Evolutionary conservation across 805 yeast species (phyloP).

Genomic region (Saccharomycopsis oosterbeekiorum): DNA sequence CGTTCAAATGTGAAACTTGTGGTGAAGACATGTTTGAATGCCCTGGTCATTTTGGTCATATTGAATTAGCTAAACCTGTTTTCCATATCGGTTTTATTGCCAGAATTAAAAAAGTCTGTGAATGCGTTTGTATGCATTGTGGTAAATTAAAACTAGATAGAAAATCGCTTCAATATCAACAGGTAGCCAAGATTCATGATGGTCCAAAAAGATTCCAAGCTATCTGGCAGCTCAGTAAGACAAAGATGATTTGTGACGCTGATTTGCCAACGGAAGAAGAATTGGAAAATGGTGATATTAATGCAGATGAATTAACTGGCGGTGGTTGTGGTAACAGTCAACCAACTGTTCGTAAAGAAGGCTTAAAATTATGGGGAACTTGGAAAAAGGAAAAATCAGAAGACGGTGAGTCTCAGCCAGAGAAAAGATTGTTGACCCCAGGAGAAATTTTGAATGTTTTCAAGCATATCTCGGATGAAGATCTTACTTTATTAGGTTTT

Average conservation of each 20-base stretch:
- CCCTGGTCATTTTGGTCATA: slow-evolving; percentile 99
- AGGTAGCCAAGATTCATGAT: slow-evolving; percentile 80
- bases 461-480: slow-evolving; percentile 81
- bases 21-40: slow-evolving; percentile 99
- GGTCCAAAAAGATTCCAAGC: slow-evolving; percentile 95
- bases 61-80: slow-evolving; percentile 96
- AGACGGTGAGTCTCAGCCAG: slow-evolving; percentile 85
- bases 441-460: slow-evolving; percentile 85
- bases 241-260: slow-evolving; percentile 93
- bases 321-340: slow-evolving; percentile 99
- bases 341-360: slow-evolving; percentile 93
- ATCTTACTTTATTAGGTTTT: slow-evolving; percentile 74
- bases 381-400: slow-evolving; percentile 84
- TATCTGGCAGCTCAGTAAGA: slow-evolving; percentile 86
- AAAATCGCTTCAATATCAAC: slow-evolving; percentile 57
- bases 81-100: slow-evolving; percentile 94
- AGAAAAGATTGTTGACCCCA: slow-evolving; percentile 79
- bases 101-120: slow-evolving; percentile 90
- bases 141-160: slow-evolving; percentile 90
- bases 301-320: slow-evolving; percentile 41
- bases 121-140: slow-evolving; percentile 97
- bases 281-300: slow-evolving; percentile 30
- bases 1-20: slow-evolving; percentile 97
- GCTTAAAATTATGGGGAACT: slow-evolving; percentile 93
- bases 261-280: slow-evolving; percentile 62